Evolutionary conservation across 1,284 basidiomycete genomes (phyloP), one percentile per base, ranked within the genome.

Genomic region (Trametes pubescens): DNA sequence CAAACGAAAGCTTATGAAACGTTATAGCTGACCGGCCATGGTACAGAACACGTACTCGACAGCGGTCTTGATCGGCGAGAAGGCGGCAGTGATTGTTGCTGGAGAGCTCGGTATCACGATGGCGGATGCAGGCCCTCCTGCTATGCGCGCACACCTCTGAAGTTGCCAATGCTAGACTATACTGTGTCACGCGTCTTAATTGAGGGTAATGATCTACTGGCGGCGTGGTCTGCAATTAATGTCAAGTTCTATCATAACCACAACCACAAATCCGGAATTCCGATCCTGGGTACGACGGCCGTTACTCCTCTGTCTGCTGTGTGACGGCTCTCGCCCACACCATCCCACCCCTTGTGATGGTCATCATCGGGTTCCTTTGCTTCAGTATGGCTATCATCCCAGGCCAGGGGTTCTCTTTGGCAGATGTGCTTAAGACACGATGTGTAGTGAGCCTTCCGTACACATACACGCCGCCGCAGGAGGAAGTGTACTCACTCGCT

Each of bases 21-120:
- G 29, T 22, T 6, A n/a, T 7, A 13, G 13, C 13, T 16, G 18
- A 13, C 32, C 86, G 8, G 29, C 29, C 29, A 32, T 8, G 8
- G 8, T 32, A 14, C 26, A 67, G 43, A 86, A 85, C 69, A 85
- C 84, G 0, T 82, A 82, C 62, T 82, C 78, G 54, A 82, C 84
- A 1, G 82, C 82, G 1, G 71, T 84, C 18, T 76, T 78, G 0
- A 80, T 86, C 48, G 84, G 81, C 0, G 65, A 90, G 79, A 90
- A 89, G 74, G 87, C 84, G 32, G 87, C 86, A 9, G 76, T 80
- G 48, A 75, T 90, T 54, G 73, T 90, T 32, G 80, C 80, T 5
- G 82, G 87, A 70, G 88, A 89, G 6, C 80, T 90, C 47, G 87
- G 87, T 1, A 69, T 75, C 26, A 40, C 63, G 6, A 32, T 68